These are phyloP conservation scores for Umbilicus rupestris DNA, from an alignment of 164 flowering plant species.

Conservation along the genomic window DNA sequence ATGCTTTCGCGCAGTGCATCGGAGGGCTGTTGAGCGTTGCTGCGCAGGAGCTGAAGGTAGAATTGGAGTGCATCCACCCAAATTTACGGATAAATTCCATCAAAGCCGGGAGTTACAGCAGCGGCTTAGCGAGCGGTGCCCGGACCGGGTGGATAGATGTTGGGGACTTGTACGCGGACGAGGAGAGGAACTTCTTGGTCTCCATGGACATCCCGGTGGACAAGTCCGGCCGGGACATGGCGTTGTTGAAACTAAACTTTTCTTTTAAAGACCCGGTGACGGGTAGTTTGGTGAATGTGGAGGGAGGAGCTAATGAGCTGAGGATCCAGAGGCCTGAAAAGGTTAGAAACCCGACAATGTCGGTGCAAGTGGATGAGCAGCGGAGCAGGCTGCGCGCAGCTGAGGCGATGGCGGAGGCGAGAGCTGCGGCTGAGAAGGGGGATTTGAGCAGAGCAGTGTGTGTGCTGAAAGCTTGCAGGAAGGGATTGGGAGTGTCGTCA, in stretches of 20 bases:
- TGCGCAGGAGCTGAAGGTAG: constrained; percentile 40
- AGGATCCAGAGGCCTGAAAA: constrained; percentile 37
- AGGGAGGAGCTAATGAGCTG: constrained; percentile 25
- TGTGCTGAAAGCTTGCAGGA: constrained; percentile 35
- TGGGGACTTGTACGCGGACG: constrained; percentile 62
- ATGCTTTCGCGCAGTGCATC: constrained; percentile 68
- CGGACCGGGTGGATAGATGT: constrained; percentile 30
- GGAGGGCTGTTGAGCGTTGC: constrained; percentile 60
- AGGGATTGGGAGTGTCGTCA: constrained; percentile 24
- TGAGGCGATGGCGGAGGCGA: constrained; percentile 57
- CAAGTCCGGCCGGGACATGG: constrained; percentile 19
- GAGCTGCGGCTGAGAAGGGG: constrained; percentile 54
- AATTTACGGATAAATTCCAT: constrained; percentile 24
- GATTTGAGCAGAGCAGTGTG: constrained; percentile 37
- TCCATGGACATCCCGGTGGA: constrained; percentile 35
- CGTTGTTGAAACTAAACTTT: constrained; percentile 43
- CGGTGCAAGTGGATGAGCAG: constrained; percentile 63
- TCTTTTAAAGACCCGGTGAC: constrained; percentile 45
- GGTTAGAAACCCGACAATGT: constrained; percentile 22
- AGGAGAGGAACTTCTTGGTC: constrained; percentile 52
- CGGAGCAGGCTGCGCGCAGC: constrained; percentile 52
- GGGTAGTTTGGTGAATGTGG: constrained; percentile 23
- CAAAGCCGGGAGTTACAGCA: constrained; percentile 45
- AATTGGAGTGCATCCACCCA: constrained; percentile 31
- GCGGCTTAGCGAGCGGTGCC: constrained; percentile 22